phyloP scores from a whole-genome alignment of 148 eudicot genomes.

The Arbutus unedo region DNA sequence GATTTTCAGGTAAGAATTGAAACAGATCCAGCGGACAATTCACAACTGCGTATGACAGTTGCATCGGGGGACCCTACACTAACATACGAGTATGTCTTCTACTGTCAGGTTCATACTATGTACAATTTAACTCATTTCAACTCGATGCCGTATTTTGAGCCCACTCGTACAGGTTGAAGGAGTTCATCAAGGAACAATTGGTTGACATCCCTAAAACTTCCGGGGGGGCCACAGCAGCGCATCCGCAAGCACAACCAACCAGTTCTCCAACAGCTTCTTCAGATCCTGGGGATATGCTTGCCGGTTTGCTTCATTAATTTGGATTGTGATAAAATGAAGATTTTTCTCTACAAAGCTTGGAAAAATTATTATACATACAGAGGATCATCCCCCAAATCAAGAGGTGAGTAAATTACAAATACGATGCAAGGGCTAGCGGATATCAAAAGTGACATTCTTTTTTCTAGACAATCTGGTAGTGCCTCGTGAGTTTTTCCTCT shows the following conservation, averaged over 20 bases:
- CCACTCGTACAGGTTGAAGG: slow-evolving; percentile 62
- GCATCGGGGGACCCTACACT: slow-evolving; percentile 90
- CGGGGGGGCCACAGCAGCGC: slow-evolving; percentile 16
- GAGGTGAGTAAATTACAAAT: slow-evolving; percentile 15
- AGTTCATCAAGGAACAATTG: slow-evolving; percentile 83
- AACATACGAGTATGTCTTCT: slow-evolving; percentile 73
- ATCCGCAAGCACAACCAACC: slow-evolving; percentile 35
- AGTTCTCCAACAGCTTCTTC: slow-evolving; percentile 40
- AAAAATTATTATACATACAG: slow-evolving; percentile 44
- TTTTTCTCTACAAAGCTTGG: slow-evolving; percentile 5
- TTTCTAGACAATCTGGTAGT: slow-evolving; percentile 26
- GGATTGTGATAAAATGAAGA: slow-evolving; percentile 14
- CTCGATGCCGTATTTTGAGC: slow-evolving; percentile 11
- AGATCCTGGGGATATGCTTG: slow-evolving; percentile 94
- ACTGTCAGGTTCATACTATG: neutral
- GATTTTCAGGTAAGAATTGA: slow-evolving; percentile 77
- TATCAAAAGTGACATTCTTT: slow-evolving; percentile 16
- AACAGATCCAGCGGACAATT: slow-evolving; percentile 99
- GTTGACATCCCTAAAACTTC: slow-evolving; percentile 57
- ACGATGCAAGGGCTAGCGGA: slow-evolving; percentile 42
- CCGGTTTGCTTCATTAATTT: slow-evolving; percentile 65
- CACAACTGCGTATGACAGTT: slow-evolving; percentile 88
- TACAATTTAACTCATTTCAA: neutral
- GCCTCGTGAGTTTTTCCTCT: slow-evolving; percentile 16
- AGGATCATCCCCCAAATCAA: slow-evolving; percentile 15